These are phyloP conservation scores for Clarireedia monteithiana DNA, from an alignment of 2,329 filamentous ascomycete genomes.

Conservation along the genomic window DNA sequence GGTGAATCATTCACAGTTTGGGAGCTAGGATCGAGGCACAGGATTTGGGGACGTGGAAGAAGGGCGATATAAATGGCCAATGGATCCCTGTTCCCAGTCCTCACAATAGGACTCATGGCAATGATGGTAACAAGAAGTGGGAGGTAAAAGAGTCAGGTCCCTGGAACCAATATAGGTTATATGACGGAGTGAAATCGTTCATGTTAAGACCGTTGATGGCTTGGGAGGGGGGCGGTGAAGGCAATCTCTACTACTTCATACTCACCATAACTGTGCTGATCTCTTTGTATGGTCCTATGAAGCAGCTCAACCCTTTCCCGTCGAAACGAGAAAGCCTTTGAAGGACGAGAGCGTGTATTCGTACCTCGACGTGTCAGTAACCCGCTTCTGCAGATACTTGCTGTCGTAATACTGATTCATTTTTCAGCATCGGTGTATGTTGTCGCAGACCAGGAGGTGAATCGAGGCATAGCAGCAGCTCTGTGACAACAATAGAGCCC, in stretches of 20 bases:
- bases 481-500: not conserved
- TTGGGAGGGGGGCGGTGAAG: not conserved
- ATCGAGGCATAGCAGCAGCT: not conserved
- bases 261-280: not conserved
- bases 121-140: slow-evolving; percentile 14
- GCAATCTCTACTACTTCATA: not conserved
- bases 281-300: not conserved
- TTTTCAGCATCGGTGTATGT: slow-evolving; percentile 14
- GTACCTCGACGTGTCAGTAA: not conserved
- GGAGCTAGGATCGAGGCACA: slow-evolving; percentile 36
- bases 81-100: slow-evolving; percentile 21
- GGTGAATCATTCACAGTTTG: slow-evolving; percentile 32
- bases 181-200: slow-evolving; percentile 17
- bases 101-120: slow-evolving; percentile 8
- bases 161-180: slow-evolving; percentile 18
- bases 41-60: slow-evolving; percentile 26
- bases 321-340: not conserved
- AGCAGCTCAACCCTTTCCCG: not conserved
- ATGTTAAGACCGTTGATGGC: slow-evolving; percentile 7
- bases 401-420: slow-evolving; percentile 1
- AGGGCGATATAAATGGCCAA: slow-evolving; percentile 21
- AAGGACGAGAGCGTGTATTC: not conserved
- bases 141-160: slow-evolving; percentile 15
- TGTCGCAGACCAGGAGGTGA: slow-evolving; percentile 20
- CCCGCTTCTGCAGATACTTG: not conserved